Conservation (phyloP, 1,284 basidiomycete species). For the Trametes pubescens region DNA sequence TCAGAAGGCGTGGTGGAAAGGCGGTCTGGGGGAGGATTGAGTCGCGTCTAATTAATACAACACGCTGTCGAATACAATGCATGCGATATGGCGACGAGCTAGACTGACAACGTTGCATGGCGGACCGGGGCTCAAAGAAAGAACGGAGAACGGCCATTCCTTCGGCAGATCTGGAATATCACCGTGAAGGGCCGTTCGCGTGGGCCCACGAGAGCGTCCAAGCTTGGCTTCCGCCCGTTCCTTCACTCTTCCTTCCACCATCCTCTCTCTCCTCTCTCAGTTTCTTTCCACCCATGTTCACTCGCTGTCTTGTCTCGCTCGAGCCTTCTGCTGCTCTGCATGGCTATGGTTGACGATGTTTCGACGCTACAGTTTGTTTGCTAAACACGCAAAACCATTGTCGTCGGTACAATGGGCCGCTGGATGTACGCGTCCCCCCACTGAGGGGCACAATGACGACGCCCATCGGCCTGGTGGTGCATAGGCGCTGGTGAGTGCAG, state of each 20-base stretch:
- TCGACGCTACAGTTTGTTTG: slow-evolving; percentile 18
- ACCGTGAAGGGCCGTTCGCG: slow-evolving; percentile 43
- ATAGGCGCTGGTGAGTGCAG: slow-evolving; percentile 34
- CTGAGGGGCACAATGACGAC: slow-evolving; percentile 32
- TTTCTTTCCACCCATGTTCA: slow-evolving; percentile 14
- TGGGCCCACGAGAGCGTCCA: slow-evolving; percentile 36
- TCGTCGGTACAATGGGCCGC: slow-evolving; percentile 21
- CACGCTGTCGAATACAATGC: not conserved
- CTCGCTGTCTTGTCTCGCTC: slow-evolving; percentile 4
- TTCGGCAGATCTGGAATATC: slow-evolving; percentile 39
- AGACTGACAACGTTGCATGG: slow-evolving; percentile 13
- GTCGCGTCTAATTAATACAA: not conserved
- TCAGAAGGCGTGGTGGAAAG: not conserved
- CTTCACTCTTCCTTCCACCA: slow-evolving; percentile 34
- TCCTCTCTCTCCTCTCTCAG: slow-evolving; percentile 14
- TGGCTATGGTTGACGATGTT: not conserved
- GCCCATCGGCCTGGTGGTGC: slow-evolving; percentile 24
- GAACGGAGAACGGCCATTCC: slow-evolving; percentile 15
- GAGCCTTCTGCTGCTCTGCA: not conserved
- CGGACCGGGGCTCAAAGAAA: slow-evolving; percentile 26
- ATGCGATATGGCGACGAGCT: not conserved
- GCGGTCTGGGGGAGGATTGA: not conserved
- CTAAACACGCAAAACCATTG: slow-evolving; percentile 19
- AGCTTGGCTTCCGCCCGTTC: slow-evolving; percentile 31
- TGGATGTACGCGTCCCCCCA: slow-evolving; percentile 25